A percentile compares a stretch with the other conserved stretches of the same genome.
Conservation (phyloP, 2,329 filamentous ascomycete genomes). For the Diaporthe aspalathi region DNA sequence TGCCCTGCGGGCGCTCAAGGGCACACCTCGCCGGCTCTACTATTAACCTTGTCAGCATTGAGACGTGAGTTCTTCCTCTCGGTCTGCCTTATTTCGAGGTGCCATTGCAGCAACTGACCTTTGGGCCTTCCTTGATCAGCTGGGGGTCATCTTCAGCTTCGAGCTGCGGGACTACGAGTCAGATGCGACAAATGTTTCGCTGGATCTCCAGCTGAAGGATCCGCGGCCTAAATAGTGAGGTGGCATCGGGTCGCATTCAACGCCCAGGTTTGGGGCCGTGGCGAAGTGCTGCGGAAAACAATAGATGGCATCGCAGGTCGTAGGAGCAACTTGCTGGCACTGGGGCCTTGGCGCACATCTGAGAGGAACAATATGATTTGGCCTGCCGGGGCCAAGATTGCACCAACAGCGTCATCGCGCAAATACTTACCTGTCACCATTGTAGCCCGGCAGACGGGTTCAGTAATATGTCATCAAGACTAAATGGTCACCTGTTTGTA, state of each 20-base stretch:
- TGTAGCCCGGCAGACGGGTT: not conserved
- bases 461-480: not conserved
- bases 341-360: not conserved
- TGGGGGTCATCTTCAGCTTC: not conserved
- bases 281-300: not conserved
- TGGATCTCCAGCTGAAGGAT: not conserved
- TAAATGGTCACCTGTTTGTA: not conserved
- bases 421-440: not conserved
- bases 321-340: not conserved
- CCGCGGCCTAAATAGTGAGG: slow-evolving; percentile 1
- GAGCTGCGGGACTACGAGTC: not conserved
- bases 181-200: not conserved
- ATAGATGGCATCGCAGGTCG: not conserved
- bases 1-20: not conserved
- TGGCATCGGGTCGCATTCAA: not conserved
- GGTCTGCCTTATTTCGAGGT: no score
- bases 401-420: not conserved
- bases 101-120: no score
- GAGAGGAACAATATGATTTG: not conserved
- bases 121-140: no score
- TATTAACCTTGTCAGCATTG: not conserved
- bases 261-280: not conserved
- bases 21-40: not conserved
- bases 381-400: not conserved
- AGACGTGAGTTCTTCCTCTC: not conserved